A percentile compares a stretch with the other conserved stretches of the same genome.
These are phyloP conservation scores for Inga oerstediana DNA, from an alignment of 306 rosid species.

Conservation along the genomic window DNA sequence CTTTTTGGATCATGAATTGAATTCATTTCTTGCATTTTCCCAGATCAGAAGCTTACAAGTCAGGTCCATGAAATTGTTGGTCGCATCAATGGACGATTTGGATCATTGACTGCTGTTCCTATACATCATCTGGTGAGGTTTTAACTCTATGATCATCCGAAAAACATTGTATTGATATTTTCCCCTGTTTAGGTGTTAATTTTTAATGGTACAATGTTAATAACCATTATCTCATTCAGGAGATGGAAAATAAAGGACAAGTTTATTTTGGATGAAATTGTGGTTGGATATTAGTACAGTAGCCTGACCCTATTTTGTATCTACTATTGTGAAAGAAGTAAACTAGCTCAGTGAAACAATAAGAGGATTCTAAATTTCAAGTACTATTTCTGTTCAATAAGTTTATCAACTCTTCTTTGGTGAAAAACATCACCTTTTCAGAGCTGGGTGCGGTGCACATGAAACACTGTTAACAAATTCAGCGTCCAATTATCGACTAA, in stretches of 20 bases:
- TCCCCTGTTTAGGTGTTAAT: not conserved
- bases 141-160: constrained; percentile 13
- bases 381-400: not conserved
- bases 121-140: constrained; percentile 85
- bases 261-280: not conserved
- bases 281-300: not conserved
- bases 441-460: not conserved
- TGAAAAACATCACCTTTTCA: not conserved
- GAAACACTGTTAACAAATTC: not conserved
- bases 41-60: constrained; percentile 95
- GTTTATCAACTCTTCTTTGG: not conserved
- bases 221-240: not conserved
- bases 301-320: not conserved
- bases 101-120: constrained; percentile 78
- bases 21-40: constrained; percentile 38
- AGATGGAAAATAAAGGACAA: not conserved
- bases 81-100: constrained; percentile 90
- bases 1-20: constrained; percentile 5
- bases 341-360: not conserved
- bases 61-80: constrained; percentile 98
- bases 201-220: not conserved
- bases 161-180: constrained; percentile 7
- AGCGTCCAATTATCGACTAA: not conserved
- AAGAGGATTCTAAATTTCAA: not conserved
- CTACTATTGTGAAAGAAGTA: not conserved